These are phyloP conservation scores for Mallotus repandus DNA, from an alignment of 441 rosid genomes.

Conservation along the genomic window DNA sequence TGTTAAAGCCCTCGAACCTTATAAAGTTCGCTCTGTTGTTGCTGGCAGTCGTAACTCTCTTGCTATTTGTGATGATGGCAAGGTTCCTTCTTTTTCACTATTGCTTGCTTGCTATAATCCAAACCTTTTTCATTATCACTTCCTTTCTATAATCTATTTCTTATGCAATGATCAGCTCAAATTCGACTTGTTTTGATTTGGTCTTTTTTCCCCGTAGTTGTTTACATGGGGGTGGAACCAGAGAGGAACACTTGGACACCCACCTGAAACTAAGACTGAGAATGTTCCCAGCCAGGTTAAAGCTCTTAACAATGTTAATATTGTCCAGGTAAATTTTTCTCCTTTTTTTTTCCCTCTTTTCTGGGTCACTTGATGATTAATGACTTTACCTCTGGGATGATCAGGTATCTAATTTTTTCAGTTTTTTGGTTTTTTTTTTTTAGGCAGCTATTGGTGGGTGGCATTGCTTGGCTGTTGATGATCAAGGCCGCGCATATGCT, in stretches of 20 bases:
- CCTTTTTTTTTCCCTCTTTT: neutral
- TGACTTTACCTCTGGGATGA: neutral
- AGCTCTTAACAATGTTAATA: slow-evolving; percentile 72
- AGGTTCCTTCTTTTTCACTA: slow-evolving; percentile 41
- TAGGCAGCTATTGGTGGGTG: slow-evolving; percentile 99
- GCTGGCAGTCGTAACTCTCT: slow-evolving; percentile 98
- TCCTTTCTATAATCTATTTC: neutral
- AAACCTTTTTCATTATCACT: neutral
- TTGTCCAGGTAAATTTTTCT: slow-evolving; percentile 59
- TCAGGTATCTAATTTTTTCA: neutral
- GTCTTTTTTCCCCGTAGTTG: slow-evolving; percentile 42
- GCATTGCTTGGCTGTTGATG: slow-evolving; percentile 99
- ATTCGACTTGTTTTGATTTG: slow-evolving; percentile 8
- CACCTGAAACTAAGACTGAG: slow-evolving; percentile 89
- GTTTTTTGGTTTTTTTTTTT: slow-evolving; percentile 18
- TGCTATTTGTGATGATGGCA: slow-evolving; percentile 93
- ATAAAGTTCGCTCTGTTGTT: slow-evolving; percentile 73
- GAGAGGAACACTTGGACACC: slow-evolving; percentile 96
- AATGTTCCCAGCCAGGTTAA: slow-evolving; percentile 82
- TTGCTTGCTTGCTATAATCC: neutral
- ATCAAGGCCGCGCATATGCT: slow-evolving; percentile 94
- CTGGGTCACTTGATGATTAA: neutral
- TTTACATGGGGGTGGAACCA: slow-evolving; percentile 99
- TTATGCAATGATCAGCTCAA: neutral
- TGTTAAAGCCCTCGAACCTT: slow-evolving; percentile 64